phyloP scores from a whole-genome alignment of 108 stramenopile species.

The Aurantiochytrium sp. region DNA sequence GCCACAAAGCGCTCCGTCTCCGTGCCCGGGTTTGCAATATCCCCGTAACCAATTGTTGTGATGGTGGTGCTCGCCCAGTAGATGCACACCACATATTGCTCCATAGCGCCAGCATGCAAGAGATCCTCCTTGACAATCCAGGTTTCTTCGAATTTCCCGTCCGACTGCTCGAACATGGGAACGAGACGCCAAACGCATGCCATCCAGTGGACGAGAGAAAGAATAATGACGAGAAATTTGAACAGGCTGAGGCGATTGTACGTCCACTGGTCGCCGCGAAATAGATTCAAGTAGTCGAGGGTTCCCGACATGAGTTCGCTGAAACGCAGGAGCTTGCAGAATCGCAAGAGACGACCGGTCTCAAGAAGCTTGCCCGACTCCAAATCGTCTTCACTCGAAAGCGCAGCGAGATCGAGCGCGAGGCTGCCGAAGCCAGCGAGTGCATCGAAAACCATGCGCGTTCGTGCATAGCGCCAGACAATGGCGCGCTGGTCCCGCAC shows the following conservation, averaged over 20 bases:
- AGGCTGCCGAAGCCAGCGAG: background rate
- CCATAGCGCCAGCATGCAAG: background rate
- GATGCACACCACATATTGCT: slow-evolving; percentile 30
- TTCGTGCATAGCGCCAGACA: background rate
- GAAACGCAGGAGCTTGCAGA: background rate
- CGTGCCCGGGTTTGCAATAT: slow-evolving; percentile 35
- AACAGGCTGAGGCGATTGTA: background rate
- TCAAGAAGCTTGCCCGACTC: background rate
- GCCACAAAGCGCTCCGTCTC: slow-evolving; percentile 33
- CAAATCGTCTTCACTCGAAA: background rate
- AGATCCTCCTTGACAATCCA: background rate
- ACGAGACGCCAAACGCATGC: background rate
- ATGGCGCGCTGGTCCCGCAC: background rate
- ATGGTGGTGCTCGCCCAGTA: slow-evolving; percentile 51
- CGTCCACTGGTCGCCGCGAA: background rate
- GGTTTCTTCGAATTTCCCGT: background rate
- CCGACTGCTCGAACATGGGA: background rate
- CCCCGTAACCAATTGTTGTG: slow-evolving; percentile 49
- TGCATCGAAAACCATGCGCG: background rate
- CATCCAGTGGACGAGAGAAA: background rate
- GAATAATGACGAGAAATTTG: background rate
- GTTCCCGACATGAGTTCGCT: background rate
- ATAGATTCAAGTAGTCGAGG: background rate
- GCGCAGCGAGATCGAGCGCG: background rate
- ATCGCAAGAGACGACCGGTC: background rate